Conservation (phyloP, 768 basidiomycete genomes). For the Amanita brunnescens region DNA sequence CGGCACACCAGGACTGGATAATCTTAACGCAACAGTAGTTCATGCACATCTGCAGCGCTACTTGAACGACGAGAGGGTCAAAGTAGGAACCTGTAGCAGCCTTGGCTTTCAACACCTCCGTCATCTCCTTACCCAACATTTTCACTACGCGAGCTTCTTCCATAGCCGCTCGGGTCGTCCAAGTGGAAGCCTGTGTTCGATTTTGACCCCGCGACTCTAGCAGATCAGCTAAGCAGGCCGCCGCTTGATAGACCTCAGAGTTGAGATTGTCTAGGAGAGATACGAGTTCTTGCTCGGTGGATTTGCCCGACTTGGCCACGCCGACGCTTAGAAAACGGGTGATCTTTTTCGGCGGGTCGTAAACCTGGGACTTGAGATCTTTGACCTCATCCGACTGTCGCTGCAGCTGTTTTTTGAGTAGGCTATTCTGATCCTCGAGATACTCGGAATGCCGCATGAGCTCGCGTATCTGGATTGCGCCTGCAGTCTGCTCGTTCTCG, state of each 20-base stretch:
- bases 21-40: slow-evolving; percentile 29
- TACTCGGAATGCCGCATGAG: neutral
- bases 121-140: slow-evolving; percentile 25
- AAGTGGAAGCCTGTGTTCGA: neutral
- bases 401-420: slow-evolving; percentile 26
- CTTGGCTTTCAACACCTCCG: slow-evolving; percentile 19
- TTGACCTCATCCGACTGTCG: slow-evolving; percentile 24
- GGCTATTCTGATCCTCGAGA: slow-evolving; percentile 18
- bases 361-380: slow-evolving; percentile 9
- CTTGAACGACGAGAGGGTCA: slow-evolving; percentile 27
- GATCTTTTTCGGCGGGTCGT: slow-evolving; percentile 6
- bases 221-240: slow-evolving; percentile 31
- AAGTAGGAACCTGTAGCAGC: slow-evolving; percentile 16
- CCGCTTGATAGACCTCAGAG: slow-evolving; percentile 31
- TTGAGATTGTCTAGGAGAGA: slow-evolving; percentile 23
- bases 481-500: slow-evolving; percentile 2
- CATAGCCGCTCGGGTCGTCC: slow-evolving; percentile 8
- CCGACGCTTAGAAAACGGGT: slow-evolving; percentile 5
- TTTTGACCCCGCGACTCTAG: slow-evolving; percentile 20
- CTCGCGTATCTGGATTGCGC: slow-evolving; percentile 3
- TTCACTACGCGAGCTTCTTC: slow-evolving; percentile 19
- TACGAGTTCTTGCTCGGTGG: neutral
- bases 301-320: slow-evolving; percentile 3
- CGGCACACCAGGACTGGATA: slow-evolving; percentile 34
- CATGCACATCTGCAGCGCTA: slow-evolving; percentile 33